Evolutionary conservation across 129 eudicot species (phyloP), one percentile per base, ranked within the genome.

Genomic region (Escallonia rubra): DNA sequence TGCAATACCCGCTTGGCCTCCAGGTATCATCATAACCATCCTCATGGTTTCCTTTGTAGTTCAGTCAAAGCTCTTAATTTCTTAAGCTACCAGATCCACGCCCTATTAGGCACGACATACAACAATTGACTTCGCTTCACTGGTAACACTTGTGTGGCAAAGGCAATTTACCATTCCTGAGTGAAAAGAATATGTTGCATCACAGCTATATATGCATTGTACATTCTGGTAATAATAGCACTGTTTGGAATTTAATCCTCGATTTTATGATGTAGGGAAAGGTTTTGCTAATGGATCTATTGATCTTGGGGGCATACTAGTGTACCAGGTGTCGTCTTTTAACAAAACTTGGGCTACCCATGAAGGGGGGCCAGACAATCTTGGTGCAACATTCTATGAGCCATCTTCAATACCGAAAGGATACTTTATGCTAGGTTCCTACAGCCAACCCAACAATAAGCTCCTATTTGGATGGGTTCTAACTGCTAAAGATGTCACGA

Each of bases 321-420:
- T 77, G 65, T 53, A 69, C 23, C 76, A 81, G 52, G 63, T 81
- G 49, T 72, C 79, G 58, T 56, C 61, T 10, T 73, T 81, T 43
- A 68, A 38, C 82, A 76, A 76, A 67, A 71, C 65, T 3, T 77
- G 86, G 86, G 72, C 85, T 3, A 76, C 78, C 64, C 58, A 72
- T 53, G 79, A 68, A 46, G 85, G 85, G 54, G 85, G 82, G 49
- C 79, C 86, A 34, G 79, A 77, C 56, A 69, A 69, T 76, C 67
- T 65, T 11, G 86, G 82, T 34, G 76, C 68, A 1, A 58, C 86
- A 43, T 74, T 81, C 10, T 81, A 66, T 46, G 82, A 76, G 47
- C 82, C 86, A 15, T 12, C 59, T 67, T 34, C 65, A 51, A 62
- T 81, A 57, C 86, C 82, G 57, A 62, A 72, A 9, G 82, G 82